phyloP scores from a whole-genome alignment of 1,139 yeast genomes.

The Sugiyamaella grinbergsii region DNA sequence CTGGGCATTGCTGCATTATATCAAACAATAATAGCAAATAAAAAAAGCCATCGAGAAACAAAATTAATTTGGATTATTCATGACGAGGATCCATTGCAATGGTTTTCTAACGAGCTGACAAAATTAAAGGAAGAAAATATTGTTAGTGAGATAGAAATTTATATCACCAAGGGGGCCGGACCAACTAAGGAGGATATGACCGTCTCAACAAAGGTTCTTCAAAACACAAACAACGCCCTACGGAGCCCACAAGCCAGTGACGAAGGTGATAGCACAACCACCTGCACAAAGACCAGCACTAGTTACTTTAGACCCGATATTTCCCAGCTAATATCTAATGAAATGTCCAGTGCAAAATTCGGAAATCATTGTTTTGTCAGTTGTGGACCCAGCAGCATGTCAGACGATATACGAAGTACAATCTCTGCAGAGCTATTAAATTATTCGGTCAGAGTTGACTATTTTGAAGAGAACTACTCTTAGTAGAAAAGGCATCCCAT shows the following conservation, averaged over 20 bases:
- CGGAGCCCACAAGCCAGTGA: not conserved
- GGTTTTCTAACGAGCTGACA: conserved; percentile 29
- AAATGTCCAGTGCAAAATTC: conserved; percentile 25
- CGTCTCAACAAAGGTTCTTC: not conserved
- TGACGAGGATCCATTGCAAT: conserved; percentile 22
- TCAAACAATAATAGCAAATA: conserved; percentile 31
- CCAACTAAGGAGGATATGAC: not conserved
- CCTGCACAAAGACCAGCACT: conserved; percentile 3
- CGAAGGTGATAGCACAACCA: not conserved
- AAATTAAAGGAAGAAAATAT: conserved; percentile 22
- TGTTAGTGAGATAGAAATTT: conserved; percentile 45
- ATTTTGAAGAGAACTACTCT: conserved; percentile 48
- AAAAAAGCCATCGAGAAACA: conserved; percentile 29
- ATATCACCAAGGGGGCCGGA: conserved; percentile 41
- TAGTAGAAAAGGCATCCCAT: conserved; percentile 41
- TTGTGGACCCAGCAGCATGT: conserved; percentile 49
- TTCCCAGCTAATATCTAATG: conserved; percentile 36
- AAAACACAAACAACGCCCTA: not conserved
- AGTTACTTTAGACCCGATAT: conserved; percentile 10
- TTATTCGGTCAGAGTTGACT: conserved; percentile 42
- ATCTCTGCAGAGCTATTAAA: conserved; percentile 25
- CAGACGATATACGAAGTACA: conserved; percentile 43
- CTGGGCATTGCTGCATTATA: conserved; percentile 62
- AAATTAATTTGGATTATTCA: conserved; percentile 29
- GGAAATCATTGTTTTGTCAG: conserved; percentile 24